Evolutionary conservation across 2,329 filamentous ascomycete genomes (phyloP).

Genomic region (Raffaelea ambrosiae): DNA sequence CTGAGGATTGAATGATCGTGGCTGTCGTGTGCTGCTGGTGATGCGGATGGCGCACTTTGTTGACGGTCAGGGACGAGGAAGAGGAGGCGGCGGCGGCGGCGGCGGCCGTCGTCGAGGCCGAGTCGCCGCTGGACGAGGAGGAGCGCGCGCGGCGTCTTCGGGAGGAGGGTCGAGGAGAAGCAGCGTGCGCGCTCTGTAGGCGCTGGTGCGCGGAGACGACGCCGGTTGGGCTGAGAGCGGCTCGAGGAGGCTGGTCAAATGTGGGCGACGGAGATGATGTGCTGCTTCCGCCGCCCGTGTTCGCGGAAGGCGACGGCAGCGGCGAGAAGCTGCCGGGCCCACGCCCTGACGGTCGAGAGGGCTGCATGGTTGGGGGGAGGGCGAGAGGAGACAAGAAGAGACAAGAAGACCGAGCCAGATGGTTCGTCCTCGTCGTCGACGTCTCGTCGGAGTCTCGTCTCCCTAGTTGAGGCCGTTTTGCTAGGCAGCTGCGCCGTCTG

Average conservation of each 20-base stretch:
- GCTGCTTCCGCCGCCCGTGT: conserved; percentile 12
- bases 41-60: conserved; percentile 28
- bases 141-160: conserved; percentile 34
- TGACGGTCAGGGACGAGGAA: conserved; percentile 28
- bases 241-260: conserved; percentile 16
- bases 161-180: conserved; percentile 15
- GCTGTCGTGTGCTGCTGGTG: conserved; percentile 16
- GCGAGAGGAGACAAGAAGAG: no score
- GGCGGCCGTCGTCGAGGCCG: no score
- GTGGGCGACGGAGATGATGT: conserved; percentile 6
- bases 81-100: conserved; percentile 10
- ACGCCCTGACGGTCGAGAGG: conserved; percentile 31
- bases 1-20: conserved; percentile 35
- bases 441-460: no score
- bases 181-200: conserved; percentile 3
- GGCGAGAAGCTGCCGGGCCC: conserved; percentile 50
- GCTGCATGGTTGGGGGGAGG: conserved; percentile 33
- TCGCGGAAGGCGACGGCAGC: conserved; percentile 24
- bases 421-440: no score
- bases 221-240: conserved; percentile 15
- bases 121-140: conserved; percentile 38
- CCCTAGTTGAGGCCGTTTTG: not conserved
- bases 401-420: no score
- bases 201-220: conserved; percentile 15
- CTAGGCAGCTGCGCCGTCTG: no score